phyloP scores from a whole-genome alignment of 2,329 filamentous ascomycete species.

The Teratosphaeria destructans region DNA sequence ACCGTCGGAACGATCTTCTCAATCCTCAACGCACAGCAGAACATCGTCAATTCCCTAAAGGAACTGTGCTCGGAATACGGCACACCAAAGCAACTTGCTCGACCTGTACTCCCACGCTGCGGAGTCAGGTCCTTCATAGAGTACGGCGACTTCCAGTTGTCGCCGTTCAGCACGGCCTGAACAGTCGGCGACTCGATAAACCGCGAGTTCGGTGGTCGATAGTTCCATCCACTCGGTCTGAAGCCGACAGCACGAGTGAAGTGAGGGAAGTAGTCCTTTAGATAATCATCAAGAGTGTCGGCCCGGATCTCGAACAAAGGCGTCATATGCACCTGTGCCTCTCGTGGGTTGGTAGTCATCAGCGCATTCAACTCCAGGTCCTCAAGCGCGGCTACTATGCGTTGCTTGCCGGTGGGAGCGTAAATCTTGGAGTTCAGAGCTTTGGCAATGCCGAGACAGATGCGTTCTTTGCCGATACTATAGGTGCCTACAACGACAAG shows the following conservation, averaged over 20 bases:
- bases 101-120: constrained; percentile 71
- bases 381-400: constrained; percentile 73
- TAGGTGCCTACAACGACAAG: constrained; percentile 94
- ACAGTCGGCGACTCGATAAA: constrained; percentile 54
- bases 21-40: constrained; percentile 76
- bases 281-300: constrained; percentile 83
- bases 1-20: constrained; percentile 90
- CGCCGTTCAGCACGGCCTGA: constrained; percentile 52
- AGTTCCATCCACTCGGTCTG: constrained; percentile 89
- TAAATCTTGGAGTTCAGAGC: constrained; percentile 84
- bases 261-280: constrained; percentile 65
- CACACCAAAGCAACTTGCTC: constrained; percentile 83
- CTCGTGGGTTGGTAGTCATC: constrained; percentile 67
- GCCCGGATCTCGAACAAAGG: constrained; percentile 87
- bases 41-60: constrained; percentile 89
- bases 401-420: constrained; percentile 70
- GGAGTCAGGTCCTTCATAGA: constrained; percentile 61
- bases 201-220: constrained; percentile 58
- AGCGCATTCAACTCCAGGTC: constrained; percentile 69
- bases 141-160: constrained; percentile 68
- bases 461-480: constrained; percentile 93
- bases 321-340: constrained; percentile 96
- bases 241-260: constrained; percentile 86
- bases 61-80: constrained; percentile 95
- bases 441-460: constrained; percentile 83